Evolutionary conservation across 306 rosid species (phyloP).

Genomic region (Biancaea sappan): DNA sequence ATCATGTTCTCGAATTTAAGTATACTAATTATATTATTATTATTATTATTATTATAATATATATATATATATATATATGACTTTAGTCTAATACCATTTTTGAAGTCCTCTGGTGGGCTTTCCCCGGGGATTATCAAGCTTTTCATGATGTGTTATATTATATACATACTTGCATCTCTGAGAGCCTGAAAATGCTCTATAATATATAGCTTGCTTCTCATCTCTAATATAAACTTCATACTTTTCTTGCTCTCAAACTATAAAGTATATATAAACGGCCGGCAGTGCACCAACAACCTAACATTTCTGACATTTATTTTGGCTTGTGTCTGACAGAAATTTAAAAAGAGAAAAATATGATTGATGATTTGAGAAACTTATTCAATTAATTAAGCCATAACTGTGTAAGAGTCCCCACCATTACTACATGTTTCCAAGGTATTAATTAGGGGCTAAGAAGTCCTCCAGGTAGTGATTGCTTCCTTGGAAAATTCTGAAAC

Average conservation of each 20-base stretch:
- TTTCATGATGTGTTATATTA: conserved; percentile 1
- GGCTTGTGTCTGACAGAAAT: no score
- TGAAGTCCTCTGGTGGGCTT: conserved; percentile 7
- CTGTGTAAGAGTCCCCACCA: not conserved
- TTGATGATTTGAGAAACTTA: no score
- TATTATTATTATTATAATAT: no score
- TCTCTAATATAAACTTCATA: conserved; percentile 20
- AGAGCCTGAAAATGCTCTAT: not conserved
- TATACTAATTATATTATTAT: no score
- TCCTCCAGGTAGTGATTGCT: conserved; percentile 10
- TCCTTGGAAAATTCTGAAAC: conserved; percentile 29
- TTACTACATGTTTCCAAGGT: not conserved
- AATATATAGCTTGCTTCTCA: not conserved
- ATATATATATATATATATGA: no score
- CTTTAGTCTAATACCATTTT: not conserved
- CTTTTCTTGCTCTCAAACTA: conserved; percentile 1
- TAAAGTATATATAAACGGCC: not conserved
- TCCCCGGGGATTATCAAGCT: conserved; percentile 15
- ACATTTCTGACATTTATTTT: conserved; percentile 6
- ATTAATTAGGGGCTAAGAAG: conserved; percentile 13
- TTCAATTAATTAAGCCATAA: no score
- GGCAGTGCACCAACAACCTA: not conserved
- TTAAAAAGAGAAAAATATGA: no score
- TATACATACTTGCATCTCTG: no score
- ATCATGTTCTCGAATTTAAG: no score